Conservation (phyloP, 73 alveolate species). For the Paramecium tetraurelia region DNA sequence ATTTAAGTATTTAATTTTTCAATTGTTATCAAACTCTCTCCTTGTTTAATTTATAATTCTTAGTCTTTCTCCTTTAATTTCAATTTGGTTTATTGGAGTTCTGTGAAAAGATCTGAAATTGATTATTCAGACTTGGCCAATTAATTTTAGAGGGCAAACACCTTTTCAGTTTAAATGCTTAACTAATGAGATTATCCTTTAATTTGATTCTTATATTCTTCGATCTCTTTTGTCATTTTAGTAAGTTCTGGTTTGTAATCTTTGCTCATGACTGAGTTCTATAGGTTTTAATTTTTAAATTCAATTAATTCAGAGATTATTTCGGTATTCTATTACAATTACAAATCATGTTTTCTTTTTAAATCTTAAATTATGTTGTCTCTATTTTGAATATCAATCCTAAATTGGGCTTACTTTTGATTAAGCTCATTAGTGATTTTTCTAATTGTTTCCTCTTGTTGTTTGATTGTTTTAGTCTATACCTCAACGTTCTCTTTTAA, state of each 20-base stretch:
- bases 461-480: not conserved
- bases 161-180: not conserved
- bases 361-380: not conserved
- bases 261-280: not conserved
- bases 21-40: not conserved
- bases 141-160: not conserved
- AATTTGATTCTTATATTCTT: not conserved
- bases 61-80: not conserved
- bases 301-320: constrained; percentile 9
- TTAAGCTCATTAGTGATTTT: not conserved
- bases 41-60: not conserved
- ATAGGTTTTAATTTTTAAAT: not conserved
- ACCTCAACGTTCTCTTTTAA: not conserved
- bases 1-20: not conserved
- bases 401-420: not conserved
- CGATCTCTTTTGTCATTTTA: not conserved
- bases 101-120: not conserved
- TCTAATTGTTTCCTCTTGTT: not conserved
- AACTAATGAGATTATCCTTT: not conserved
- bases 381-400: not conserved
- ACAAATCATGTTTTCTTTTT: not conserved
- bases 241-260: not conserved
- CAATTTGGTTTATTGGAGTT: not conserved
- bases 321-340: not conserved
- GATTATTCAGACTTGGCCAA: not conserved